phyloP scores from a whole-genome alignment of 179 eudicot genomes.

The Spinacia oleracea region DNA sequence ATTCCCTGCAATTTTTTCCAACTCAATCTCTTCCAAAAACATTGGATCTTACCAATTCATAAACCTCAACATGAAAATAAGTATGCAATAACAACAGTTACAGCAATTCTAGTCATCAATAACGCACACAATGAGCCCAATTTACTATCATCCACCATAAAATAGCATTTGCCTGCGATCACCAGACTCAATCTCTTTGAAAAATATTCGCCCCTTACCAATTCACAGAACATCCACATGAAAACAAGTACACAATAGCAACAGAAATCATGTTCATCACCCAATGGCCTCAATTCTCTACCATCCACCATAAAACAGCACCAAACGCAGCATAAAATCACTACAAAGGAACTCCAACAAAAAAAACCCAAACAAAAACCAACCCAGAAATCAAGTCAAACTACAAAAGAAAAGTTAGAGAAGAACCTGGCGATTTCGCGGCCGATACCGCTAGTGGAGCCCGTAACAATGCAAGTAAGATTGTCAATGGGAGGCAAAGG shows the following conservation, averaged over 20 bases:
- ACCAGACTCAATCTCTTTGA: no score
- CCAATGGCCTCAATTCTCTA: background rate
- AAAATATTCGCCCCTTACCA: no score
- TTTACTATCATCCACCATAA: background rate
- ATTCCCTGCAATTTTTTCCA: background rate
- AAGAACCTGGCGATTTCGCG: slow-evolving; percentile 71
- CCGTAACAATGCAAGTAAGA: slow-evolving; percentile 74
- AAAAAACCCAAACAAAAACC: background rate
- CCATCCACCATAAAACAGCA: background rate
- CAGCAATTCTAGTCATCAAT: background rate
- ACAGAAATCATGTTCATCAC: no score
- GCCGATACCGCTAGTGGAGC: slow-evolving; percentile 91
- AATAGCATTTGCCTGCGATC: background rate
- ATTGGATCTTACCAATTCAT: background rate
- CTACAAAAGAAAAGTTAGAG: background rate
- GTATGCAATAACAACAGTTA: background rate
- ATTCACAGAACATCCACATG: no score
- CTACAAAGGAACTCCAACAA: no score
- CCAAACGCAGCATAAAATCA: background rate
- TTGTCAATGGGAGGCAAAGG: slow-evolving; percentile 73
- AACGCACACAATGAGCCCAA: background rate
- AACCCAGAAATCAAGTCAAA: background rate
- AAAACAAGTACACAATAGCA: no score
- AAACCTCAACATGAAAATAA: background rate
- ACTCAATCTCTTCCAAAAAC: background rate